A percentile compares a stretch with the other conserved stretches of the same genome.
phyloP scores from a whole-genome alignment of 306 rosid genomes.

The Sicyos baderoa region DNA sequence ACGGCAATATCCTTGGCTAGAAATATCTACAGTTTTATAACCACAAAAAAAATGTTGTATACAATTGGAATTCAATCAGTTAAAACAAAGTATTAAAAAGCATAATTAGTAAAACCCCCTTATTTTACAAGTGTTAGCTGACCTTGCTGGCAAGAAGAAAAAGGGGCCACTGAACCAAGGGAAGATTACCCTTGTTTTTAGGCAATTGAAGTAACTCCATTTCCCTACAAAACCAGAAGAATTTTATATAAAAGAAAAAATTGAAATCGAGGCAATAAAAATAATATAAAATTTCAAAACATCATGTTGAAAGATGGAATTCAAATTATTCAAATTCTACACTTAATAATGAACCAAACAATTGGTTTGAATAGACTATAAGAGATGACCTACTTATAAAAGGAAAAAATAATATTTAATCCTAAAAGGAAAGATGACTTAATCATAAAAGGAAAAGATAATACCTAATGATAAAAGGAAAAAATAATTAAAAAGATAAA shows the following conservation, averaged over 20 bases:
- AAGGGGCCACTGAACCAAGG: conserved; percentile 97
- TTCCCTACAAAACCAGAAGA: conserved; percentile 40
- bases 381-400: no score
- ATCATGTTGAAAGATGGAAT: no score
- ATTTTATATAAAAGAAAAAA: neutral
- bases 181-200: conserved; percentile 55
- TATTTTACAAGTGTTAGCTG: neutral
- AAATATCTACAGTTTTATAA: conserved; percentile 44
- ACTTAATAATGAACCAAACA: no score
- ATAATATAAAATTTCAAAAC: neutral
- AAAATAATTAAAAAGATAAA: no score
- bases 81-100: neutral
- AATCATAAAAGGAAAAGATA: no score
- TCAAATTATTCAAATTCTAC: no score
- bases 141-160: conserved; percentile 99
- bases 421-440: no score
- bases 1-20: conserved; percentile 82
- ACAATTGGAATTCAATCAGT: neutral
- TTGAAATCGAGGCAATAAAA: neutral
- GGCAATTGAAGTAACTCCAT: conserved; percentile 85
- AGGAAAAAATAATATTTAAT: no score
- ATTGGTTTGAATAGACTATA: no score
- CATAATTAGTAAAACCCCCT: neutral
- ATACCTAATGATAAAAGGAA: no score
- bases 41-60: conserved; percentile 5